Conservation (phyloP, 768 basidiomycete genomes). For the Psilocybe subaeruginosa region DNA sequence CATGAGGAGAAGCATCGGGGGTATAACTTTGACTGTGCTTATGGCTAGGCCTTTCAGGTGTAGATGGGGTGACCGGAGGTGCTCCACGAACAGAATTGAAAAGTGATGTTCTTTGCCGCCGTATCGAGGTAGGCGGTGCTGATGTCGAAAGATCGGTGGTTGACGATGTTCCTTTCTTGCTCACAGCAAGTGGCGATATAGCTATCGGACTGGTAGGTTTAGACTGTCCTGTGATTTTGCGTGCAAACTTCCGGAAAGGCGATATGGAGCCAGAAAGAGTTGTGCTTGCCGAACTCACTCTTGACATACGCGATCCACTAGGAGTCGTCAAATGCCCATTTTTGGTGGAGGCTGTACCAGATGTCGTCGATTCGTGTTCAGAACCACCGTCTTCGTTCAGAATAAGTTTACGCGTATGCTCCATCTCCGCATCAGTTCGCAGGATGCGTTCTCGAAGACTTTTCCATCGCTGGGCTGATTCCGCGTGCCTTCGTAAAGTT, state of each 20-base stretch:
- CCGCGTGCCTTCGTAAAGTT: conserved; percentile 85
- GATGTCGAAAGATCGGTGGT: conserved; percentile 51
- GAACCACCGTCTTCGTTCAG: conserved; percentile 49
- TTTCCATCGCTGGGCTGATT: conserved; percentile 87
- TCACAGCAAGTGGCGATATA: conserved; percentile 50
- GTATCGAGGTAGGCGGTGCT: conserved; percentile 27
- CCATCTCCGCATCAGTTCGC: conserved; percentile 85
- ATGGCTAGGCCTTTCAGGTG: conserved; percentile 63
- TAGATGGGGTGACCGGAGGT: conserved; percentile 46
- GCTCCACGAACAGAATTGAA: conserved; percentile 52
- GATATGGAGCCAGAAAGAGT: conserved; percentile 77
- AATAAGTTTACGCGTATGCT: conserved; percentile 63
- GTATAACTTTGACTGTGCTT: conserved; percentile 74
- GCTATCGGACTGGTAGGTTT: conserved; percentile 36
- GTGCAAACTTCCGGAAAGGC: conserved; percentile 78
- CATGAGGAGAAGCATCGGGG: conserved; percentile 65
- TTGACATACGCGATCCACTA: conserved; percentile 45
- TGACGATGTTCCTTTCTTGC: conserved; percentile 43
- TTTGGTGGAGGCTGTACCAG: conserved; percentile 52
- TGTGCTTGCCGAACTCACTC: conserved; percentile 49
- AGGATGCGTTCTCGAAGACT: conserved; percentile 78
- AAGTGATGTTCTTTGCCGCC: conserved; percentile 67
- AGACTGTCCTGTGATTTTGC: conserved; percentile 58
- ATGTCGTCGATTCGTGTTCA: conserved; percentile 72
- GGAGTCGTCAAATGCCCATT: conserved; percentile 71